These are phyloP conservation scores for Flaveria floridana DNA, from an alignment of 140 eudicot species.

Conservation along the genomic window DNA sequence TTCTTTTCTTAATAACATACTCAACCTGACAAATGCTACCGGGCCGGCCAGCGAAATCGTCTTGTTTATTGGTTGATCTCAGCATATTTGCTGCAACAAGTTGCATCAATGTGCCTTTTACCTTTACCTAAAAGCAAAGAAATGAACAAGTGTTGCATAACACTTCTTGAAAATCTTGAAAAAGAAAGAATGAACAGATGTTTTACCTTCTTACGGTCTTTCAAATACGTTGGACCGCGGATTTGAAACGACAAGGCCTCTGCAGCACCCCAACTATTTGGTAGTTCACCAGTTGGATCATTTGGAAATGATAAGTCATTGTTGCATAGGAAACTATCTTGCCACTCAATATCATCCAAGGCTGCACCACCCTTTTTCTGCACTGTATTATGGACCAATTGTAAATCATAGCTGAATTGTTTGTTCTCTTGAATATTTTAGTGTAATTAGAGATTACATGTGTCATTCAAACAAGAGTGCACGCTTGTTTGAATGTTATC, in stretches of 20 bases:
- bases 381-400: conserved; percentile 37
- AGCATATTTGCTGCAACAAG: conserved; percentile 85
- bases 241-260: conserved; percentile 53
- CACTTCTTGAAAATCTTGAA: neutral
- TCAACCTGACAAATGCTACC: conserved; percentile 85
- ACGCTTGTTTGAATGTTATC: too few relatives aligned
- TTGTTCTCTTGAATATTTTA: too few relatives aligned
- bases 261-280: conserved; percentile 61
- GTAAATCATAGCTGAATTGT: conserved; percentile 13
- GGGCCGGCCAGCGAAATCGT: conserved; percentile 67
- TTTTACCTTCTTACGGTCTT: conserved; percentile 58
- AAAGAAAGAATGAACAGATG: conserved; percentile 10
- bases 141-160: neutral
- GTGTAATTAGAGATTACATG: too few relatives aligned
- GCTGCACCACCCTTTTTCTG: conserved; percentile 52
- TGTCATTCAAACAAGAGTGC: too few relatives aligned
- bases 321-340: conserved; percentile 41
- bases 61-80: conserved; percentile 67
- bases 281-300: conserved; percentile 52
- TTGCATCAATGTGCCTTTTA: conserved; percentile 60
- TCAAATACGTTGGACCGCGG: conserved; percentile 58
- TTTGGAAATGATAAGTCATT: conserved; percentile 61
- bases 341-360: conserved; percentile 45
- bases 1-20: neutral
- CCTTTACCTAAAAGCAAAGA: conserved; percentile 43